Percentiles rank a stretch among this genome's conserved stretches.
Conservation (phyloP, 495 filamentous ascomycete genomes). For the Bathelium albidoporum region DNA sequence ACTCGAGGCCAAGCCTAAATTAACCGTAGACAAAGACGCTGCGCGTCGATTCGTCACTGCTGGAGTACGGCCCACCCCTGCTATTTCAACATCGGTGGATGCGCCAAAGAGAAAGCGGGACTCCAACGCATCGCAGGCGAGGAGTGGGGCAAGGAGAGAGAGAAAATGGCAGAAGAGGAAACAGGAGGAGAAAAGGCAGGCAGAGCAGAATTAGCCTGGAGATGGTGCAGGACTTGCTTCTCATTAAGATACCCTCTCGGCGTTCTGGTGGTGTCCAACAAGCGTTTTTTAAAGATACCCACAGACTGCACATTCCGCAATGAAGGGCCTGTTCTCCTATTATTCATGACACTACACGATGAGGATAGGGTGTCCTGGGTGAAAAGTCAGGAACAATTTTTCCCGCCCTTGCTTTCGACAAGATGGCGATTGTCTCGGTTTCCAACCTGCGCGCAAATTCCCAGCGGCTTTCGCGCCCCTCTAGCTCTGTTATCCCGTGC, state of each 20-base stretch:
- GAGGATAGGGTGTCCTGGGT: neutral
- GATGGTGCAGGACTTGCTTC: neutral
- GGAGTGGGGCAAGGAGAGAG: conserved; percentile 4
- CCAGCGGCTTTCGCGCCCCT: neutral
- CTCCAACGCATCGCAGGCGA: conserved; percentile 11
- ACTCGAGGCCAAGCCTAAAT: conserved; percentile 37
- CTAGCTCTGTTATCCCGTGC: neutral
- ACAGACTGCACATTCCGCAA: neutral
- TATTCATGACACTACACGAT: neutral
- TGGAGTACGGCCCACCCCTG: conserved; percentile 61
- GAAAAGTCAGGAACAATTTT: too few relatives aligned
- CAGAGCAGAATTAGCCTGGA: neutral
- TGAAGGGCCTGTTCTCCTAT: neutral
- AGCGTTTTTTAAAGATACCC: neutral
- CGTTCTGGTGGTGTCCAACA: neutral
- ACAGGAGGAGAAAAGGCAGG: neutral
- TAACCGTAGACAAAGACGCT: conserved; percentile 67
- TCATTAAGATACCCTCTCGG: neutral
- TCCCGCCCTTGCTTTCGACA: too few relatives aligned
- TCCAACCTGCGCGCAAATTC: neutral
- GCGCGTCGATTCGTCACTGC: conserved; percentile 71
- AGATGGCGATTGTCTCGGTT: neutral
- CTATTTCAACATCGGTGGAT: conserved; percentile 40
- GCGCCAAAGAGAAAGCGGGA: conserved; percentile 25
- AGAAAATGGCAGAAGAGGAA: neutral